Percentiles rank a stretch among this genome's conserved stretches.
These are phyloP conservation scores for Xylariaceae sp. DNA, from an alignment of 2,329 filamentous ascomycete genomes.

Conservation along the genomic window DNA sequence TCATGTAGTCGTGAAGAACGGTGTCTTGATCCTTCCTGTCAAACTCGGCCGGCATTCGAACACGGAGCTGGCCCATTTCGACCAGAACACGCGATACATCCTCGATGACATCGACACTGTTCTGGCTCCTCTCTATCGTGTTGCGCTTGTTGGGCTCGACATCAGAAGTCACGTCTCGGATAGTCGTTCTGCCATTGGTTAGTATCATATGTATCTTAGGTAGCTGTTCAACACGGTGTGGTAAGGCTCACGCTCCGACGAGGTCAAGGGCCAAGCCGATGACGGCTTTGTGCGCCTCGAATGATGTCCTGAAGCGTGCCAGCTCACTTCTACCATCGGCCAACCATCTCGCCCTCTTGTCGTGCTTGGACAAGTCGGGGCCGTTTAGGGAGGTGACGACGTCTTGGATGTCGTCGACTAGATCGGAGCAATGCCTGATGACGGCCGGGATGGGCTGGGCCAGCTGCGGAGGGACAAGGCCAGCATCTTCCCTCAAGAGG, in stretches of 20 bases:
- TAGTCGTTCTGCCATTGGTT: slow-evolving; percentile 17
- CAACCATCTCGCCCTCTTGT: slow-evolving; percentile 31
- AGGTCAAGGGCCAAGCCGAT: slow-evolving; percentile 34
- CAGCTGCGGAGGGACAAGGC: slow-evolving; percentile 27
- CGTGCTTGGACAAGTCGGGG: slow-evolving; percentile 23
- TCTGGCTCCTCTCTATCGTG: slow-evolving; percentile 14
- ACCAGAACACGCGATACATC: slow-evolving; percentile 27
- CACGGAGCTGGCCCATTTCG: slow-evolving; percentile 26
- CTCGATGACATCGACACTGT: slow-evolving; percentile 17
- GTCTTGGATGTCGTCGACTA: slow-evolving; percentile 29
- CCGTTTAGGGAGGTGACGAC: slow-evolving; percentile 25
- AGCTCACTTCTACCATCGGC: slow-evolving; percentile 25
- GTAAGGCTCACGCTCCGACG: slow-evolving; percentile 31
- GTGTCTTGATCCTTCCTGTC: slow-evolving; percentile 62
- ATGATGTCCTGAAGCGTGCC: slow-evolving; percentile 22
- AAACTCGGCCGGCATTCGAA: slow-evolving; percentile 33
- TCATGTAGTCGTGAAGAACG: slow-evolving; percentile 59
- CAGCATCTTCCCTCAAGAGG: slow-evolving; percentile 31
- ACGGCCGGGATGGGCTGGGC: slow-evolving; percentile 28
- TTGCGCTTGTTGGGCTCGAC: slow-evolving; percentile 13
- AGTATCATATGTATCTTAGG: slow-evolving; percentile 10
- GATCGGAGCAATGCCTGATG: slow-evolving; percentile 26
- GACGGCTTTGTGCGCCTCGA: slow-evolving; percentile 31
- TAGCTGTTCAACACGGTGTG: slow-evolving; percentile 1
- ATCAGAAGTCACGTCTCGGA: slow-evolving; percentile 16